These are phyloP conservation scores for Xylaria sp. DNA, from an alignment of 2,329 filamentous ascomycete genomes.

Conservation along the genomic window DNA sequence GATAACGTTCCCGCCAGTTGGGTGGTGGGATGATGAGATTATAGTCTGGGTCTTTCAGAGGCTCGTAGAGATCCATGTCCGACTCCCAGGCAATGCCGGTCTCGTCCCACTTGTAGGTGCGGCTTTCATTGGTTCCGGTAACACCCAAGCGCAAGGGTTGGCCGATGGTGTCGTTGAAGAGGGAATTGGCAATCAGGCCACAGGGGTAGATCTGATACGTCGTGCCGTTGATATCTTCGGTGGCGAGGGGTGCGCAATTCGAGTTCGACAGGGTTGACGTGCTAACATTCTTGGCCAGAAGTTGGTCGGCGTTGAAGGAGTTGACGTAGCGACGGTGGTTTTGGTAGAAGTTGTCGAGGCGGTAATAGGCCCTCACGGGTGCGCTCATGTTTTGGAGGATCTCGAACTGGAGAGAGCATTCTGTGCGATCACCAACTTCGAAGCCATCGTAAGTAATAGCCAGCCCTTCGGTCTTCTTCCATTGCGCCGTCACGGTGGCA, in stretches of 20 bases:
- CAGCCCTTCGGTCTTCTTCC: conserved; percentile 50
- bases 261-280: conserved; percentile 70
- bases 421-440: conserved; percentile 39
- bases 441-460: conserved; percentile 49
- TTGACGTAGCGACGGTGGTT: conserved; percentile 97
- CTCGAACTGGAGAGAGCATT: conserved; percentile 80
- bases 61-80: conserved; percentile 83
- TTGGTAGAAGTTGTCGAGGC: conserved; percentile 97
- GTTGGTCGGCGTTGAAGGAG: conserved; percentile 83
- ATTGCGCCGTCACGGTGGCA: conserved; percentile 51
- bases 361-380: conserved; percentile 93
- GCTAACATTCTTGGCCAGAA: conserved; percentile 74
- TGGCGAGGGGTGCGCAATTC: conserved; percentile 78
- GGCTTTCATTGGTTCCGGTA: conserved; percentile 50
- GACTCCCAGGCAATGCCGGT: conserved; percentile 85
- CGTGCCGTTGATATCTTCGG: conserved; percentile 50
- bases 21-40: conserved; percentile 80
- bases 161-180: conserved; percentile 93
- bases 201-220: conserved; percentile 84
- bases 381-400: conserved; percentile 82
- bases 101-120: conserved; percentile 79
- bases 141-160: conserved; percentile 70
- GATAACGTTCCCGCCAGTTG: conserved; percentile 81
- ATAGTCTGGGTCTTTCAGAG: conserved; percentile 65
- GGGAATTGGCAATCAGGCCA: conserved; percentile 93